A percentile compares a stretch with the other conserved stretches of the same genome.
Evolutionary conservation across 371 early-diverging fungal species (phyloP).

Genomic region (Fennellomyces sp.): DNA sequence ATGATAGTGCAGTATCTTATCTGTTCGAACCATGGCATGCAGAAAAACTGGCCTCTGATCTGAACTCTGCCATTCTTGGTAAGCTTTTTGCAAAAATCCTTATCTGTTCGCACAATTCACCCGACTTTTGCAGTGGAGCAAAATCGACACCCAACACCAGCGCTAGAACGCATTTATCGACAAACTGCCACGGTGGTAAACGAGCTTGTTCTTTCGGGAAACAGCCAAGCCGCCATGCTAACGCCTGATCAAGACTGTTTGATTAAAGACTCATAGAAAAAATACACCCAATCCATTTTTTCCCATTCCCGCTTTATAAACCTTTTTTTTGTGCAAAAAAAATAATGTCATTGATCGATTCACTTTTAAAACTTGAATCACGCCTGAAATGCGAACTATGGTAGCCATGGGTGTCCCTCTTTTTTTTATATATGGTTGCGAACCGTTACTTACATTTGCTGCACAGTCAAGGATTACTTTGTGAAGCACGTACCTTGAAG

Average conservation of each 20-base stretch:
- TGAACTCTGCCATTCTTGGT: constrained; percentile 75
- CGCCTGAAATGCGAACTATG: constrained; percentile 19
- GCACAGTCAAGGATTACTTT: constrained; percentile 12
- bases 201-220: constrained; percentile 21
- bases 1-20: constrained; percentile 49
- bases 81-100: constrained; percentile 12
- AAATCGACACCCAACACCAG: constrained; percentile 13
- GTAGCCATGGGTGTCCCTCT: neutral
- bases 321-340: neutral
- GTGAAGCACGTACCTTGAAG: constrained; percentile 13
- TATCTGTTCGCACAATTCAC: no score
- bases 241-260: constrained; percentile 13
- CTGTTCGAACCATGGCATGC: constrained; percentile 54
- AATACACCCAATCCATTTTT: neutral
- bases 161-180: constrained; percentile 26
- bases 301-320: neutral
- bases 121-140: constrained; percentile 2
- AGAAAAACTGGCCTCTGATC: constrained; percentile 64
- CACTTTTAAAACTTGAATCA: constrained; percentile 13
- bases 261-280: neutral
- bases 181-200: constrained; percentile 19
- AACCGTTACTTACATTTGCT: neutral
- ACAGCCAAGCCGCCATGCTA: constrained; percentile 23
- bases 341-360: constrained; percentile 10
- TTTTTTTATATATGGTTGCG: neutral